These are phyloP conservation scores for Hortaea sp. DNA, from an alignment of 2,329 filamentous ascomycete genomes.

Conservation along the genomic window DNA sequence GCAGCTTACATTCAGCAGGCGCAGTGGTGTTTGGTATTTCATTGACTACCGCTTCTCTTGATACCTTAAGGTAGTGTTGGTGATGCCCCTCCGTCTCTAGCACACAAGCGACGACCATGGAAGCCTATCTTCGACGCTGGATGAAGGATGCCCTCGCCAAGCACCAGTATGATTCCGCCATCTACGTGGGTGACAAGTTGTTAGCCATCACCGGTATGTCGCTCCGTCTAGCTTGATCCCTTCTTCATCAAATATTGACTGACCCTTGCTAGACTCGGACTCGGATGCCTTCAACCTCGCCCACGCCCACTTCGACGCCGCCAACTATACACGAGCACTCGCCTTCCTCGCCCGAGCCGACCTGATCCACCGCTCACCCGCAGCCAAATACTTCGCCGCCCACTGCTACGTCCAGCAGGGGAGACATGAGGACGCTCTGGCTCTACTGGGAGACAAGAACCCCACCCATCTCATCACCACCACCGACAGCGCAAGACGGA, in stretches of 20 bases:
- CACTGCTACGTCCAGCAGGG: slow-evolving; percentile 91
- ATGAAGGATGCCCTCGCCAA: slow-evolving; percentile 90
- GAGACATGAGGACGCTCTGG: slow-evolving; percentile 79
- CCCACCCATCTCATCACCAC: slow-evolving; percentile 76
- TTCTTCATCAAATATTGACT: not conserved
- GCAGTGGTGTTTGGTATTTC: not conserved
- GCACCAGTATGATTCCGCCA: slow-evolving; percentile 90
- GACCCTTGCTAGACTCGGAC: slow-evolving; percentile 58
- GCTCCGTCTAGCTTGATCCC: not conserved
- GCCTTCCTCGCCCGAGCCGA: slow-evolving; percentile 76
- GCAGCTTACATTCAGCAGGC: slow-evolving; percentile 7
- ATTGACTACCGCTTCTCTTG: not conserved
- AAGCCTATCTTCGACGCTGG: slow-evolving; percentile 88
- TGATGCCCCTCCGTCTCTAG: no score
- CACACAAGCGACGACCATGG: slow-evolving; percentile 48
- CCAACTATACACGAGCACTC: slow-evolving; percentile 87
- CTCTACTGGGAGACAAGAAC: slow-evolving; percentile 81
- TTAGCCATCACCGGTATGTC: slow-evolving; percentile 77
- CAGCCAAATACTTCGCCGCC: slow-evolving; percentile 84
- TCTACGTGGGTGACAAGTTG: slow-evolving; percentile 95
- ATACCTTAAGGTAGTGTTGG: no score
- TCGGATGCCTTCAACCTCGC: slow-evolving; percentile 95
- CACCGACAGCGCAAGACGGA: slow-evolving; percentile 55
- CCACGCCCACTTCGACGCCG: slow-evolving; percentile 93
- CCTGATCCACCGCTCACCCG: slow-evolving; percentile 68